Evolutionary conservation across 148 eudicot genomes (phyloP), one percentile per base, ranked within the genome.

Genomic region (Euryodendron excelsum): DNA sequence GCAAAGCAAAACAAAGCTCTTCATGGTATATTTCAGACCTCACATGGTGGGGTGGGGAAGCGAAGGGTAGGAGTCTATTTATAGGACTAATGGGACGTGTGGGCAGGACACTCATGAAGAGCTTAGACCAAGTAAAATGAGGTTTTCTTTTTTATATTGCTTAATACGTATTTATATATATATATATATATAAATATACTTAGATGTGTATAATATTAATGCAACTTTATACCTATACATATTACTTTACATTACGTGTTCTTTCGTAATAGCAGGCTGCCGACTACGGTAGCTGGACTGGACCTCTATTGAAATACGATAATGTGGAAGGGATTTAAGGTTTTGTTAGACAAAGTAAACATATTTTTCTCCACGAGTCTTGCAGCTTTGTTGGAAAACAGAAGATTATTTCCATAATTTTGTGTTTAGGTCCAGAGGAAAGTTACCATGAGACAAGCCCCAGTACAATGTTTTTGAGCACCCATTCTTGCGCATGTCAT

Each of bases 41-140:
- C 25, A 52, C 67, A 62, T 25, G 76, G 76, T 34, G 68, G 67
- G 44, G 31, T 50, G 31, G 67, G 27, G 23, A 64, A 76, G 78
- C 41, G 65, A 62, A 7, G 65, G 21, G 61, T 25, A 9, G 61
- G 78, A 36, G 81, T 15, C 47, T 75, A 84, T 84, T 77, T 87
- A 86, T 86, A 84, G 78, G 71, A 76, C 73, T 25, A 34, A 62
- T 13, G 55, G 67, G 17, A 48, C 23, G 69, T 18, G 9, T 33
- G 45, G 15, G n/a, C n/a, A 21, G 72, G 30, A 2, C 11, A 67
- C 47, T 18, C 27, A 18, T 36, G 71, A n/a, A 9, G 39, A 30
- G 3, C 50, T 67, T n/a, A 60, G 70, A 47, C 77, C 39, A 60
- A 20, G 55, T 73, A 60, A 75, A 62, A 76, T 61, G 67, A 69